Conservation (phyloP, 176 grass and related monocot genomes). For the Oryza officinalis region DNA sequence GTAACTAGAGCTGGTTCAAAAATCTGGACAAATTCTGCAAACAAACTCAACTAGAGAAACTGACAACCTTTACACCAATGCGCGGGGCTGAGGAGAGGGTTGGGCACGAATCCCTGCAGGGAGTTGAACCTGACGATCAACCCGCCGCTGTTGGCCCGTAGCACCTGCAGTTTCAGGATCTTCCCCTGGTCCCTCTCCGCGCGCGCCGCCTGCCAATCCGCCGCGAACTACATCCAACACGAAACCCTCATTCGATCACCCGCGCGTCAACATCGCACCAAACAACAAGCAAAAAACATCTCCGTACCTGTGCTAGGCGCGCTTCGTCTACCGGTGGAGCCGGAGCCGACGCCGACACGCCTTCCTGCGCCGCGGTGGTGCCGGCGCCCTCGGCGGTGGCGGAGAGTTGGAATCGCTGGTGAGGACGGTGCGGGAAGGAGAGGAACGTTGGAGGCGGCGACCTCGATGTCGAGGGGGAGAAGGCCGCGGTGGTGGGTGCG, state of each 20-base stretch:
- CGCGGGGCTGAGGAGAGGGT: conserved; percentile 76
- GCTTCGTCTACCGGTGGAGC: conserved; percentile 42
- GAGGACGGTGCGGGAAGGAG: background rate
- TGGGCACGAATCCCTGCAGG: conserved; percentile 86
- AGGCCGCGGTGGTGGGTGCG: conserved; percentile 6
- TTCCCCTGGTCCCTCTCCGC: conserved; percentile 55
- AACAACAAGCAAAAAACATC: background rate
- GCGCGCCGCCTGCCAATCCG: conserved; percentile 68
- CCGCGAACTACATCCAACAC: conserved; percentile 44
- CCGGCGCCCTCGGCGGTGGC: conserved; percentile 31
- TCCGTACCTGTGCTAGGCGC: conserved; percentile 48
- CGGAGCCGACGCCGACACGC: background rate
- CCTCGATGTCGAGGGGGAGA: conserved; percentile 17
- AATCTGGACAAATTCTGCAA: background rate
- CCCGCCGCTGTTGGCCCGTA: conserved; percentile 74
- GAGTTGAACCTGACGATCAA: conserved; percentile 72
- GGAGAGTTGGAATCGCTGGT: background rate
- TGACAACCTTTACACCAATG: conserved; percentile 67
- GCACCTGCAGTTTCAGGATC: conserved; percentile 49
- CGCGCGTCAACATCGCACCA: conserved; percentile 37
- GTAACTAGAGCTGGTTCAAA: background rate
- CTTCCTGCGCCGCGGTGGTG: conserved; percentile 35
- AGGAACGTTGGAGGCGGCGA: background rate
- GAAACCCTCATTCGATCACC: background rate
- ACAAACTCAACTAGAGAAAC: background rate